Conservation (phyloP, 75 land plant species). For the Chamaecyparis obtusa region DNA sequence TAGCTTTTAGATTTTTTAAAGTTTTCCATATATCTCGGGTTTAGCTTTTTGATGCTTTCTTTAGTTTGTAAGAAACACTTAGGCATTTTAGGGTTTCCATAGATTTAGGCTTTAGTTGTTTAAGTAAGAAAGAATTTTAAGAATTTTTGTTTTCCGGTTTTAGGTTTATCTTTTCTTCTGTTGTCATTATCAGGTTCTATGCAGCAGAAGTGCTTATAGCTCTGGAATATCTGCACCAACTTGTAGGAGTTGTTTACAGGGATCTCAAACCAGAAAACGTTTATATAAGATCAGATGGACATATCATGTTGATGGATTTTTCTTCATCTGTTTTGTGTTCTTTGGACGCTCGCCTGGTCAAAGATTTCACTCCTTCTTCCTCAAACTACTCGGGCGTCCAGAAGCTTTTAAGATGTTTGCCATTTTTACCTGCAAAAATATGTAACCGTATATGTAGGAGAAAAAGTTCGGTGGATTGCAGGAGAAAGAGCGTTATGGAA, state of each 20-base stretch:
- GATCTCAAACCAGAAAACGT: slow-evolving; percentile 42
- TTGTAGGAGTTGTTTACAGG: slow-evolving; percentile 13
- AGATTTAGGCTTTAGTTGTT: too few species aligned
- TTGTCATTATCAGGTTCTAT: slow-evolving; percentile 23
- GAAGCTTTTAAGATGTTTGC: background rate
- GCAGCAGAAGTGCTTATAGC: slow-evolving; percentile 43
- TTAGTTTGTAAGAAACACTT: too few species aligned
- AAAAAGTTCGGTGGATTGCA: background rate
- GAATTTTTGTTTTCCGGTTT: too few species aligned
- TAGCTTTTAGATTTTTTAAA: too few species aligned
- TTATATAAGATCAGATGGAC: slow-evolving; percentile 28
- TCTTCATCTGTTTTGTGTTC: background rate
- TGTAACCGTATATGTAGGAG: background rate
- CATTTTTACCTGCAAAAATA: background rate
- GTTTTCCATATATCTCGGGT: too few species aligned
- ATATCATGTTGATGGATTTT: background rate
- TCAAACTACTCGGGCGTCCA: background rate
- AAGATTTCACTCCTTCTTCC: background rate
- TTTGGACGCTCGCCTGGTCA: background rate
- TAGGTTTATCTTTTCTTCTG: background rate
- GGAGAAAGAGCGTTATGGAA: background rate
- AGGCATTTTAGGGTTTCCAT: too few species aligned
- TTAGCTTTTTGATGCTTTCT: too few species aligned
- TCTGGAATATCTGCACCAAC: slow-evolving; percentile 43
- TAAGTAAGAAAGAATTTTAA: too few species aligned